phyloP scores from a whole-genome alignment of 2,329 filamentous ascomycete species.

The Aspergillus arachidicola region DNA sequence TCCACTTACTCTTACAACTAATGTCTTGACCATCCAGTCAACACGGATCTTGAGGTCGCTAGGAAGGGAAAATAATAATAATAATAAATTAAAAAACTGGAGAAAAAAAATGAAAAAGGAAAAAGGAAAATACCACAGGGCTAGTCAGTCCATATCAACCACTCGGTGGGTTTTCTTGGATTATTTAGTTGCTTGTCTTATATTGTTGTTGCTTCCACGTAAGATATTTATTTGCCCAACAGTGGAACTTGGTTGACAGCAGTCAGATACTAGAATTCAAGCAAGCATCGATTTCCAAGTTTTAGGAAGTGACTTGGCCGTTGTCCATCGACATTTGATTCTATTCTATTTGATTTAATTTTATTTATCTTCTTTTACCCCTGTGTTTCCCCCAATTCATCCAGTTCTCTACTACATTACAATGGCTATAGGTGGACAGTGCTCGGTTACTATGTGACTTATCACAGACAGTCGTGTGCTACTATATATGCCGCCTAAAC shows the following conservation, averaged over 20 bases:
- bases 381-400: neutral
- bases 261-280: no score
- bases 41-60: neutral
- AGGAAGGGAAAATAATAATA: no score
- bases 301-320: neutral
- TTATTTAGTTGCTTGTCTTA: neutral
- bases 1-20: constrained; percentile 1
- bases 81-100: no score
- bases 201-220: neutral
- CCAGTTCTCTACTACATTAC: neutral
- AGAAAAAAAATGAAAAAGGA: no score
- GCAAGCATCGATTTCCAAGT: no score
- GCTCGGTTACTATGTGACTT: neutral
- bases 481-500: neutral
- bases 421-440: neutral
- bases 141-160: neutral
- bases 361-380: no score
- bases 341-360: neutral
- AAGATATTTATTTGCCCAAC: neutral
- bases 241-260: neutral
- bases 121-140: neutral
- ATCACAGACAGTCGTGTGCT: neutral
- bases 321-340: neutral
- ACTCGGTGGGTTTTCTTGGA: neutral
- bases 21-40: neutral